Conservation (phyloP, 805 yeast genomes). For the Kodamaea kaohsiungensis region DNA sequence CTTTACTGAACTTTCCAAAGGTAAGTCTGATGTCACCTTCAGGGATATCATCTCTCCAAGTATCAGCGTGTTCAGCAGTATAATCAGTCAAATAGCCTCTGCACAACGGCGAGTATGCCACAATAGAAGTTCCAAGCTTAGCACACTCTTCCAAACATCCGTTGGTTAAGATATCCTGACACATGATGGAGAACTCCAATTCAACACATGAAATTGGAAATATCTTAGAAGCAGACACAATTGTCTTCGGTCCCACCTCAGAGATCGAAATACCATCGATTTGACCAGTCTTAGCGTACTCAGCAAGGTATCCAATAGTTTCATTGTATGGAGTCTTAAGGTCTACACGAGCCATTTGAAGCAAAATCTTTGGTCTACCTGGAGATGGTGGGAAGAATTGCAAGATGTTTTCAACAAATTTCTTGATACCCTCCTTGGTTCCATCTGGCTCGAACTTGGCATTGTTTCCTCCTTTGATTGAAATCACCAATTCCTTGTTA, state of each 20-base stretch:
- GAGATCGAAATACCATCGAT: slow-evolving; percentile 73
- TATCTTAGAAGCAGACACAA: slow-evolving; percentile 57
- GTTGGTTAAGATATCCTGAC: slow-evolving; percentile 57
- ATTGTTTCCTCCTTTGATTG: slow-evolving; percentile 66
- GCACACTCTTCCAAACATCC: slow-evolving; percentile 64
- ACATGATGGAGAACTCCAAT: slow-evolving; percentile 72
- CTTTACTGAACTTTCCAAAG: slow-evolving; percentile 60
- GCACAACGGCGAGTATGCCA: slow-evolving; percentile 84
- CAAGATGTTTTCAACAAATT: slow-evolving; percentile 49
- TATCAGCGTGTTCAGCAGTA: slow-evolving; percentile 39
- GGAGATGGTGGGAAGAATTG: slow-evolving; percentile 29
- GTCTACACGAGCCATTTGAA: slow-evolving; percentile 74
- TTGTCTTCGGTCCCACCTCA: slow-evolving; percentile 65
- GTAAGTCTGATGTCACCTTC: slow-evolving; percentile 53
- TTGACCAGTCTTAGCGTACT: slow-evolving; percentile 60
- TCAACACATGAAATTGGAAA: slow-evolving; percentile 70
- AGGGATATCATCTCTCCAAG: slow-evolving; percentile 45
- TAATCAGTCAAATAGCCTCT: slow-evolving; percentile 75
- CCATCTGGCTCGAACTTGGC: slow-evolving; percentile 49
- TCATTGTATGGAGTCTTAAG: slow-evolving; percentile 56
- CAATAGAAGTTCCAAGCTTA: slow-evolving; percentile 59
- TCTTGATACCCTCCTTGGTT: slow-evolving; percentile 45
- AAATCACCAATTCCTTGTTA: slow-evolving; percentile 52
- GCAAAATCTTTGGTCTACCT: slow-evolving; percentile 42
- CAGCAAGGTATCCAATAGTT: slow-evolving; percentile 54